Evolutionary conservation across 176 grass and related monocot species (phyloP).

Genomic region (Musa acuminata): DNA sequence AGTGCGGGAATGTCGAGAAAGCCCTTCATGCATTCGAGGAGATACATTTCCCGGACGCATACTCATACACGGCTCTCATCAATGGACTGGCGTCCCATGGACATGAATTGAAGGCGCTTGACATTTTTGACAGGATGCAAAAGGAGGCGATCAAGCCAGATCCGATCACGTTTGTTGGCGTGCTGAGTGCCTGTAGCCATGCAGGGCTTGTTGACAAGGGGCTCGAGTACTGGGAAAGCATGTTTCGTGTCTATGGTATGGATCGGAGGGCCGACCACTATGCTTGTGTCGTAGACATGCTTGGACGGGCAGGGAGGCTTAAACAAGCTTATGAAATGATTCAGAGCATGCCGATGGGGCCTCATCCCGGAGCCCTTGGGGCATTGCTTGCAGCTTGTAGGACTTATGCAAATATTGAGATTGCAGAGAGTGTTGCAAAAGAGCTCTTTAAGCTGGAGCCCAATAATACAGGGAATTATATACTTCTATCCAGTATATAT

Average conservation of each 20-base stretch:
- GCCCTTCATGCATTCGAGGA: slow-evolving; percentile 44
- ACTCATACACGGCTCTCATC: slow-evolving; percentile 62
- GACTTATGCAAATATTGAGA: slow-evolving; percentile 54
- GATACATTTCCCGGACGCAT: slow-evolving; percentile 48
- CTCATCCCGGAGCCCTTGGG: slow-evolving; percentile 53
- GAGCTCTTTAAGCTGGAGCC: slow-evolving; percentile 69
- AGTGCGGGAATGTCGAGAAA: slow-evolving; percentile 55
- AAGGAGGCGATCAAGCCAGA: slow-evolving; percentile 33
- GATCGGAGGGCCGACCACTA: slow-evolving; percentile 39
- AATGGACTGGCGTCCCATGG: slow-evolving; percentile 68
- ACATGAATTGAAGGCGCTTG: slow-evolving; percentile 41
- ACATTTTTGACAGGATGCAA: slow-evolving; percentile 58
- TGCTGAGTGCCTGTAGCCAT: slow-evolving; percentile 75
- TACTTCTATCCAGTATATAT: slow-evolving; percentile 62
- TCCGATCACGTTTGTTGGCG: slow-evolving; percentile 63
- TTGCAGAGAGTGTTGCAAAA: slow-evolving; percentile 59
- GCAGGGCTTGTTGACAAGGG: slow-evolving; percentile 47
- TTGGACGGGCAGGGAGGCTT: slow-evolving; percentile 57
- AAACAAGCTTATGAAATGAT: slow-evolving; percentile 56
- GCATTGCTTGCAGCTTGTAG: slow-evolving; percentile 69
- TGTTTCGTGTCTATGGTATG: slow-evolving; percentile 48
- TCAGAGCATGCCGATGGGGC: slow-evolving; percentile 48
- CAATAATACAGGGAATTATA: slow-evolving; percentile 64
- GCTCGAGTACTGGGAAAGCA: slow-evolving; percentile 43
- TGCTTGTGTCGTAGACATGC: slow-evolving; percentile 64